phyloP scores from a whole-genome alignment of 1,284 basidiomycete genomes.

The Sporisorium reilianum region DNA sequence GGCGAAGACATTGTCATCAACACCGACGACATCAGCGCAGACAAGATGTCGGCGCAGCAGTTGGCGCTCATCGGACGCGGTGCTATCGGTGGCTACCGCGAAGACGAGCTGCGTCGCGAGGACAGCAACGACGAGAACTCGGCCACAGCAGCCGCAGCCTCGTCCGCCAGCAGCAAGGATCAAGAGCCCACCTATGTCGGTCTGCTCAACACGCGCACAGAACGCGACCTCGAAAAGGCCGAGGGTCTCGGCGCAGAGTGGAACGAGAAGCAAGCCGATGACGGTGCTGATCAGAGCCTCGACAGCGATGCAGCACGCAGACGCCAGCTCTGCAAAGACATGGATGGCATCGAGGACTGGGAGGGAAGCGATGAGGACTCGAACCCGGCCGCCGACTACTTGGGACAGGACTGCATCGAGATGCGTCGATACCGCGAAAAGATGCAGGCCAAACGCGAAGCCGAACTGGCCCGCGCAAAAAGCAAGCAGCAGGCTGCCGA shows the following conservation, averaged over 20 bases:
- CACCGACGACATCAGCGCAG: slow-evolving; percentile 49
- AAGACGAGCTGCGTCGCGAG: slow-evolving; percentile 53
- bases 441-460: slow-evolving; percentile 30
- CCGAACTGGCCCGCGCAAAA: slow-evolving; percentile 12
- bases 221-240: slow-evolving; percentile 58
- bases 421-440: slow-evolving; percentile 52
- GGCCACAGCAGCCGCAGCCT: slow-evolving; percentile 30
- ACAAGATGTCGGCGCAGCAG: slow-evolving; percentile 57
- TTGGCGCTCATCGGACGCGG: slow-evolving; percentile 60
- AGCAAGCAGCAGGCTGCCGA: slow-evolving; percentile 25
- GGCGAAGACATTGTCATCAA: slow-evolving; percentile 56
- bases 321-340: slow-evolving; percentile 26
- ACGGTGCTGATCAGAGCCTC: slow-evolving; percentile 15
- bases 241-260: slow-evolving; percentile 24
- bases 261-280: slow-evolving; percentile 26
- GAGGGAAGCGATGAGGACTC: slow-evolving; percentile 50
- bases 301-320: slow-evolving; percentile 13
- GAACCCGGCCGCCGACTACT: slow-evolving; percentile 61
- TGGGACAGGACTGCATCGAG: slow-evolving; percentile 65
- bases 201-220: slow-evolving; percentile 51
- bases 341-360: slow-evolving; percentile 60
- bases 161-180: slow-evolving; percentile 25
- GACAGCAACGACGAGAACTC: slow-evolving; percentile 33
- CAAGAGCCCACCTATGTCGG: slow-evolving; percentile 31
- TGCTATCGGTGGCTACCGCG: slow-evolving; percentile 59